Conservation (phyloP, 495 filamentous ascomycete genomes). For the Talaromyces proteolyticus region DNA sequence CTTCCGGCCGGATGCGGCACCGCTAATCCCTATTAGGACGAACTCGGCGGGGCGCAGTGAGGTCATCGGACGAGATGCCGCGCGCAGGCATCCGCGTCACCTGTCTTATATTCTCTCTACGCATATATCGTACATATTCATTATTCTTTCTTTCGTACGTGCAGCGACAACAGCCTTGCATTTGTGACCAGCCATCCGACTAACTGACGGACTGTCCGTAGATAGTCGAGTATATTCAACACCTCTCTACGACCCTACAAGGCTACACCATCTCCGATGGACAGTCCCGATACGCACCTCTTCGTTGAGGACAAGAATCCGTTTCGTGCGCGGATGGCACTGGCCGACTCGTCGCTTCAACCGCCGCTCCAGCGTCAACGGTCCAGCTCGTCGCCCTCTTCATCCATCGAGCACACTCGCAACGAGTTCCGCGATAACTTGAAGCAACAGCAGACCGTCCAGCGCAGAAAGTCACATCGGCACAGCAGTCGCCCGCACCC, state of each 20-base stretch:
- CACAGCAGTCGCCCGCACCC: conserved; percentile 14
- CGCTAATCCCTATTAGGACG: not conserved
- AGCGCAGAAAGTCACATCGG: conserved; percentile 19
- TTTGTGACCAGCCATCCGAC: too few relatives aligned
- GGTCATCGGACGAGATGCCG: not conserved
- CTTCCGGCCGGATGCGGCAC: not conserved
- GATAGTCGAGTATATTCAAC: conserved; percentile 6
- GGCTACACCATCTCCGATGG: not conserved
- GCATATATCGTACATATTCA: not conserved
- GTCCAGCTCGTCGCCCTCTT: conserved; percentile 24
- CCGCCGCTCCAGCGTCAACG: conserved; percentile 16
- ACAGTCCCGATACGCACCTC: conserved; percentile 2
- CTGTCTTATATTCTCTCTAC: not conserved
- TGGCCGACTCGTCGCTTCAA: not conserved
- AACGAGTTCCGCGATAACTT: conserved; percentile 6
- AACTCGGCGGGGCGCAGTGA: not conserved
- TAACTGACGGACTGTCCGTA: too few relatives aligned
- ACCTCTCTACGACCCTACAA: not conserved
- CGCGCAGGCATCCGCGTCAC: conserved; percentile 5
- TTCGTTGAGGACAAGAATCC: conserved; percentile 6
- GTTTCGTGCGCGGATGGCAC: not conserved
- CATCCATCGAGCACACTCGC: conserved; percentile 11
- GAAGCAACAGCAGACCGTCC: conserved; percentile 18
- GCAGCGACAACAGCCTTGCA: too few relatives aligned
- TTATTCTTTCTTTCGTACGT: not conserved